These are phyloP conservation scores for Trichoderma semiorbis DNA, from an alignment of 2,329 filamentous ascomycete species.

Conservation along the genomic window DNA sequence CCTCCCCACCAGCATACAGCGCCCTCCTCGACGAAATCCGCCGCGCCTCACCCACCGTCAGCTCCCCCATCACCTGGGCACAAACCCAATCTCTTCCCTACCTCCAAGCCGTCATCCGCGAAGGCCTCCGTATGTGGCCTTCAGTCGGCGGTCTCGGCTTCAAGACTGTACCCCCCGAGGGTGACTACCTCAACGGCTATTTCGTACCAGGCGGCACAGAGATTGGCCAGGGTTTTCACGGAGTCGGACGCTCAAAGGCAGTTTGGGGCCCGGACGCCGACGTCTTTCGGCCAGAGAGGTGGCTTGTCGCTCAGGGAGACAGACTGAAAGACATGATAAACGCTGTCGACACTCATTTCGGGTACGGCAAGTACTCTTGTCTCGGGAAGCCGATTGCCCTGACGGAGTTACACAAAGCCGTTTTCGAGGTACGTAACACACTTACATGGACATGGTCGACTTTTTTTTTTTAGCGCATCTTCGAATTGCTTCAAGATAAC, in stretches of 20 bases:
- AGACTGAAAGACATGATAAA: conserved; percentile 34
- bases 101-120: conserved; percentile 55
- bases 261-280: conserved; percentile 52
- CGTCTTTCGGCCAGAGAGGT: conserved; percentile 51
- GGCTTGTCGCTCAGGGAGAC: conserved; percentile 40
- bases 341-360: conserved; percentile 43
- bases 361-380: conserved; percentile 43
- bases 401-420: conserved; percentile 47
- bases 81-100: conserved; percentile 49
- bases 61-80: conserved; percentile 40
- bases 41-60: conserved; percentile 37
- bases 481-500: accelerated
- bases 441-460: neutral
- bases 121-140: conserved; percentile 54
- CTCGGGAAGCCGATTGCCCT: conserved; percentile 46
- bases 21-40: conserved; percentile 43
- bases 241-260: conserved; percentile 45
- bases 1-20: conserved; percentile 40
- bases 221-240: conserved; percentile 54
- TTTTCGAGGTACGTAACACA: conserved; percentile 41
- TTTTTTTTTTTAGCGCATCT: neutral
- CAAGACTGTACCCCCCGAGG: conserved; percentile 50
- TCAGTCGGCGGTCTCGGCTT: conserved; percentile 53
- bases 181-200: conserved; percentile 49
- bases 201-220: conserved; percentile 51